Conservation (phyloP, 2,329 filamentous ascomycete species). For the Plectosphaerella cucumerina region DNA sequence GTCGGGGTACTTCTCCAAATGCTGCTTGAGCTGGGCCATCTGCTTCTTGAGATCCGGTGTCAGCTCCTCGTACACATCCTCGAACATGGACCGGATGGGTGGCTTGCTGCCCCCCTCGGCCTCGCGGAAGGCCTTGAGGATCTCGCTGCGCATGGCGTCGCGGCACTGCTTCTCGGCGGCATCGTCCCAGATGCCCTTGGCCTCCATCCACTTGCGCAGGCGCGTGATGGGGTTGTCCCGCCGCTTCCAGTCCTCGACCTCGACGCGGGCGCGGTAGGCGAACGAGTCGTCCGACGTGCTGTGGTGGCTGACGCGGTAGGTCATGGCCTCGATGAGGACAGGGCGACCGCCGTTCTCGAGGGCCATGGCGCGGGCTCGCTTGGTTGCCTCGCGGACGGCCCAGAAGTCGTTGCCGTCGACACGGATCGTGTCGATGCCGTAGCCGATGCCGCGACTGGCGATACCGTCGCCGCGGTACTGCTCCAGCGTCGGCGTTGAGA, state of each 20-base stretch:
- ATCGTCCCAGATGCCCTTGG: slow-evolving; percentile 79
- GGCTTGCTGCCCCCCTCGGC: slow-evolving; percentile 82
- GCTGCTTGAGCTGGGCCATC: slow-evolving; percentile 64
- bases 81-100: slow-evolving; percentile 68
- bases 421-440: slow-evolving; percentile 90
- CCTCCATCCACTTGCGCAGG: slow-evolving; percentile 86
- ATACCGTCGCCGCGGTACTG: slow-evolving; percentile 92
- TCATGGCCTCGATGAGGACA: slow-evolving; percentile 91
- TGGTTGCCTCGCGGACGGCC: slow-evolving; percentile 77
- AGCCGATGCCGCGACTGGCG: slow-evolving; percentile 78
- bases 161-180: slow-evolving; percentile 71
- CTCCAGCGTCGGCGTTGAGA: slow-evolving; percentile 83
- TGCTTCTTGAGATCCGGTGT: slow-evolving; percentile 76
- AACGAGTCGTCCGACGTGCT: slow-evolving; percentile 97
- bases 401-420: slow-evolving; percentile 95
- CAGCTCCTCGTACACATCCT: slow-evolving; percentile 83
- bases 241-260: slow-evolving; percentile 94
- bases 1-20: slow-evolving; percentile 80
- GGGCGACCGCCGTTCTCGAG: slow-evolving; percentile 76
- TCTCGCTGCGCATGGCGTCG: slow-evolving; percentile 63
- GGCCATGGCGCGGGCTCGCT: slow-evolving; percentile 71
- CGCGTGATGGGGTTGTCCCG: slow-evolving; percentile 85
- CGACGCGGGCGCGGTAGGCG: slow-evolving; percentile 86
- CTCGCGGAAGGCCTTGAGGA: slow-evolving; percentile 78
- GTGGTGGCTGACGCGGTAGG: slow-evolving; percentile 96